phyloP scores from a whole-genome alignment of 352 stramenopile genomes.

The Albugo candida region DNA sequence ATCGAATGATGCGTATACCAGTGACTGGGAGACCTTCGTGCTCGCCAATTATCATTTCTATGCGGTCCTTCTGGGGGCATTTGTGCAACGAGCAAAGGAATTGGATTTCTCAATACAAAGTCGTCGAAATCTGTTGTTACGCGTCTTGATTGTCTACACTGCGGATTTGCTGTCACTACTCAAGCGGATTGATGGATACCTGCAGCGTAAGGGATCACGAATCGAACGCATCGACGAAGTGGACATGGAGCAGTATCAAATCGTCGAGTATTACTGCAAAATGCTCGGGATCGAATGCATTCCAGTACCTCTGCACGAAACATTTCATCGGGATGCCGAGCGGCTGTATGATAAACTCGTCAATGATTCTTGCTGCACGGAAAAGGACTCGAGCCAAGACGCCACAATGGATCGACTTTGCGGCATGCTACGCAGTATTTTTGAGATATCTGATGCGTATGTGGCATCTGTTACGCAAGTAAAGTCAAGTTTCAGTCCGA shows the following conservation, averaged over 20 bases:
- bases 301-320: slow-evolving; percentile 41
- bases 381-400: background rate
- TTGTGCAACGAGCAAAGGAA: slow-evolving; percentile 66
- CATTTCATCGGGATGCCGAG: slow-evolving; percentile 64
- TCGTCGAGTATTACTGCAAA: slow-evolving; percentile 70
- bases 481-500: slow-evolving; percentile 20
- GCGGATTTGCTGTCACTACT: slow-evolving; percentile 43
- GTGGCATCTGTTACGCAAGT: slow-evolving; percentile 34
- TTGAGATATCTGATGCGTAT: slow-evolving; percentile 76
- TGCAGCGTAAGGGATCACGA: slow-evolving; percentile 23
- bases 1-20: slow-evolving; percentile 20
- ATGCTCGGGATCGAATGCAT: slow-evolving; percentile 49
- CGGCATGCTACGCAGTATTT: slow-evolving; percentile 43
- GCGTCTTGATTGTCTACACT: slow-evolving; percentile 51
- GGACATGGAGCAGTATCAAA: slow-evolving; percentile 26
- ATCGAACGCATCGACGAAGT: background rate
- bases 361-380: slow-evolving; percentile 13
- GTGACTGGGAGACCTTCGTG: slow-evolving; percentile 56
- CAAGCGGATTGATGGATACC: slow-evolving; percentile 25
- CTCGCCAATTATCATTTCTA: slow-evolving; percentile 81
- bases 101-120: slow-evolving; percentile 54
- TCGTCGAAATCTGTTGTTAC: slow-evolving; percentile 36
- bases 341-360: slow-evolving; percentile 71
- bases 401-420: slow-evolving; percentile 32
- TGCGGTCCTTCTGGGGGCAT: slow-evolving; percentile 52